Percentiles rank a stretch among this genome's conserved stretches.
These are phyloP conservation scores for Uronychia binucleata DNA, from an alignment of 73 alveolate genomes.

Conservation along the genomic window DNA sequence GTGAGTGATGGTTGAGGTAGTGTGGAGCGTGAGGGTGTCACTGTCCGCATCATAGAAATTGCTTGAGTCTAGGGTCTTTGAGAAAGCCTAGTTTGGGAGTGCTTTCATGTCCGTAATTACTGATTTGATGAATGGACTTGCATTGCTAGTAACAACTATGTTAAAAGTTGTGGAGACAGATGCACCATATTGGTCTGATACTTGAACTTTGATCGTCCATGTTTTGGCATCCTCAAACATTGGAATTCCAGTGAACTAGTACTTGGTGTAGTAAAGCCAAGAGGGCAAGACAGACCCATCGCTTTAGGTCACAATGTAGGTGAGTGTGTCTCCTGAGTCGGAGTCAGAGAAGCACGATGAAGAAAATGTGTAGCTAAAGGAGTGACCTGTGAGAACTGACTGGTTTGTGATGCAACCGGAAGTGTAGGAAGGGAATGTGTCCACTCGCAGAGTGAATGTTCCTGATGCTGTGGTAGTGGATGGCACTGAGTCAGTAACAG, in stretches of 20 bases:
- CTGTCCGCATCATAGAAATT: not conserved
- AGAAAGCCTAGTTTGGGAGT: not conserved
- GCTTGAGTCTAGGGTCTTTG: not conserved
- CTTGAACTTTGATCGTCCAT: not conserved
- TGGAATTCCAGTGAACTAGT: not conserved
- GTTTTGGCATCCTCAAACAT: not conserved
- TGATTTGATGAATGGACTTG: not conserved
- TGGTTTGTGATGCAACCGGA: not conserved
- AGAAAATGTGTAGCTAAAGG: slow-evolving; percentile 12
- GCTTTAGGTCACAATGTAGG: not conserved
- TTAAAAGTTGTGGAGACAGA: not conserved
- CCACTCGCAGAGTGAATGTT: not conserved
- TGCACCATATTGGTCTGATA: not conserved
- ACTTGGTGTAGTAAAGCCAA: slow-evolving; percentile 12
- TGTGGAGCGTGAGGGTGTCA: not conserved
- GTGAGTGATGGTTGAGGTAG: too few relatives aligned
- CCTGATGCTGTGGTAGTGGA: slow-evolving; percentile 3
- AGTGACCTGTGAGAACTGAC: slow-evolving; percentile 4
- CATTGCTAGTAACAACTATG: not conserved
- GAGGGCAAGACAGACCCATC: slow-evolving; percentile 10
- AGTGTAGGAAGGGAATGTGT: not conserved
- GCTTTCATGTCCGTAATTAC: not conserved
- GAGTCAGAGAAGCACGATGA: slow-evolving; percentile 4
- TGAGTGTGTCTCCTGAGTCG: slow-evolving; percentile 6
- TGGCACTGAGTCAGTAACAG: slow-evolving; percentile 7